Base-by-base conservation (phyloP, 192 early-diverging fungal genomes). In the Pecoramyces ruminantium region DNA sequence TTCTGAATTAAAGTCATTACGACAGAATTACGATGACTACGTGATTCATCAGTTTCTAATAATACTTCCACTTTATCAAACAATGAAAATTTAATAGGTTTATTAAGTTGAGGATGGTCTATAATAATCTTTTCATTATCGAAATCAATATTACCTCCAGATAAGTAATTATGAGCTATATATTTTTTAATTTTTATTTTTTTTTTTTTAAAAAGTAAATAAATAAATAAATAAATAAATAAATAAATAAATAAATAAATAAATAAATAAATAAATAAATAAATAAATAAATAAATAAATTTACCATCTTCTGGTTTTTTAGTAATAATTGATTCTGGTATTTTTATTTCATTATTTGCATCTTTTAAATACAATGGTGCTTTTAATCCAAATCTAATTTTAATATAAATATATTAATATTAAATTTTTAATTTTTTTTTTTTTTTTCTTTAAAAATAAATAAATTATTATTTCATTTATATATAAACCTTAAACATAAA, bases 341-440 rank as follows among this genome's bases (percentile, higher is more conserved):
- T 67, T 2, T 84, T 83, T 78, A 88, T 83, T 25, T 86, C 82
- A 0, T 90, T 90, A 17, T 87, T 84, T 79, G 85, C 89, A 77
- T 92, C 91, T 80, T 86, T 86, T 79, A 93, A 81, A 79, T 91
- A 92, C 14, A 94, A 91, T 18, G 92, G 91, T 1, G 92, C 92
- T 29, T 89, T 90, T 77, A 94, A 87, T 4, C 92, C 93, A 78
- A 92, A 89, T 30, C 88, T 90, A 83, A 30, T 85, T 80, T 28
- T 84, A 83, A 38, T 89, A 83, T 34, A 3, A 11, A 8, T 34
- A 34, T 34, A 34, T n/a, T n/a, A n/a, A n/a, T n/a, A n/a, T n/a
- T n/a, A n/a, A n/a, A n/a, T n/a, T n/a, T n/a, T n/a, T n/a, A n/a
- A n/a, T n/a, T n/a, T n/a, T n/a, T n/a, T n/a, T n/a, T n/a, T n/a